Percentiles rank a stretch among this genome's conserved stretches.
Evolutionary conservation across 164 flowering plant species (phyloP).

Genomic region (Stephania yunnanensis): DNA sequence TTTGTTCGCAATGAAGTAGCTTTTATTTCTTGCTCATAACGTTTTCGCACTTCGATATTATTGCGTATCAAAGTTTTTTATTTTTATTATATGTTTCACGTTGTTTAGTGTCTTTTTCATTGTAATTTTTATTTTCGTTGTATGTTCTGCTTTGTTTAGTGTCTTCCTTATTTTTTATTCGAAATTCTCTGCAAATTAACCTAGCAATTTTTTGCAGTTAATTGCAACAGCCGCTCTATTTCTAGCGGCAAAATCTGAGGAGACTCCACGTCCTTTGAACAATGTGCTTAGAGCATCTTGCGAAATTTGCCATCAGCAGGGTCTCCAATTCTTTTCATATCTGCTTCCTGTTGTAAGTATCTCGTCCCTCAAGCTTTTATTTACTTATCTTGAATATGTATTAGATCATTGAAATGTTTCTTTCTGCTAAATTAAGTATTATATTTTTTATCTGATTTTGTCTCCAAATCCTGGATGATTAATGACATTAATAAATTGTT

Average conservation of each 20-base stretch:
- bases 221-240: slow-evolving; percentile 91
- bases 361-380: not conserved
- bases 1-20: no score
- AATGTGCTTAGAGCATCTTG: slow-evolving; percentile 58
- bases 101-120: not conserved
- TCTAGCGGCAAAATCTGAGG: slow-evolving; percentile 92
- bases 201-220: slow-evolving; percentile 46
- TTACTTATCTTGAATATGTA: not conserved
- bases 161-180: not conserved
- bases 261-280: slow-evolving; percentile 78
- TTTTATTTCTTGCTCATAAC: no score
- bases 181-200: slow-evolving; percentile 6
- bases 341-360: slow-evolving; percentile 69
- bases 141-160: not conserved
- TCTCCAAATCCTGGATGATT: not conserved
- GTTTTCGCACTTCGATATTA: no score
- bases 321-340: slow-evolving; percentile 48
- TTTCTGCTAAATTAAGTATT: not conserved
- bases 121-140: not conserved
- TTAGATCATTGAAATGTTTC: not conserved
- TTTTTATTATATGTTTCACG: no score
- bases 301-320: slow-evolving; percentile 76
- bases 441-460: not conserved
- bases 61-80: no score
- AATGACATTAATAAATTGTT: not conserved